Evolutionary conservation across 352 stramenopile species (phyloP), one percentile per base, ranked within the genome.

Genomic region (Globisporangium camurandrum): DNA sequence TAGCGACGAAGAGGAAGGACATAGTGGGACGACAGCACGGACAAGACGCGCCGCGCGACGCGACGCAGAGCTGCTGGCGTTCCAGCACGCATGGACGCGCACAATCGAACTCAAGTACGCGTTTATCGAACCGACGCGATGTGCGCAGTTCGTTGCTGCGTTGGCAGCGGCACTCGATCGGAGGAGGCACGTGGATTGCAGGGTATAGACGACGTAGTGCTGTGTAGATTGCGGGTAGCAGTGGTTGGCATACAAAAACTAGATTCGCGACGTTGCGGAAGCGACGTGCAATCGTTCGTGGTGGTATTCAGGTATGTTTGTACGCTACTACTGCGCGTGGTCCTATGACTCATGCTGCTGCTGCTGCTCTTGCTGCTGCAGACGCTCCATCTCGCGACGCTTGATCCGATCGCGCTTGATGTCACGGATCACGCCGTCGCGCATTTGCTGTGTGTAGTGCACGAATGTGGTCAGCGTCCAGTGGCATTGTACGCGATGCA

Each of bases 371-470:
- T 71, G 17, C 40, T 62, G 54, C n/a, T 66, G 47, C 36, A 71
- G 56, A 22, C 76, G 56, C 61, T 70, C 49, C 9, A 78, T 63
- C 51, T 77, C 66, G 16, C 61, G 64, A 41, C 59, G 69, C 57
- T 74, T 80, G 39, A 78, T 46, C 11, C 79, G 75, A 46, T 87
- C 76, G 19, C 79, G 74, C 53, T 76, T 83, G 51, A 91, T 91
- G 59, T 91, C 79, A 49, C 82, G 82, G 46, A 88, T 86, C 41
- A 91, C 79, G 5, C 79, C 79, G 19, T 76, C 72, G 23, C 76
- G 72, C 79, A 91, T 91, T 31, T 62, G 57, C 73, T 82, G 34
- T 19, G 30, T 4, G n/a, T 8, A 16, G 30, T 34, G 30, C 14
- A 12, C 30, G 30, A 34, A 12, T 12, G n/a, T 9, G 22, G 36